phyloP scores from a whole-genome alignment of 805 yeast genomes.

The Nakazawaea pomicola region DNA sequence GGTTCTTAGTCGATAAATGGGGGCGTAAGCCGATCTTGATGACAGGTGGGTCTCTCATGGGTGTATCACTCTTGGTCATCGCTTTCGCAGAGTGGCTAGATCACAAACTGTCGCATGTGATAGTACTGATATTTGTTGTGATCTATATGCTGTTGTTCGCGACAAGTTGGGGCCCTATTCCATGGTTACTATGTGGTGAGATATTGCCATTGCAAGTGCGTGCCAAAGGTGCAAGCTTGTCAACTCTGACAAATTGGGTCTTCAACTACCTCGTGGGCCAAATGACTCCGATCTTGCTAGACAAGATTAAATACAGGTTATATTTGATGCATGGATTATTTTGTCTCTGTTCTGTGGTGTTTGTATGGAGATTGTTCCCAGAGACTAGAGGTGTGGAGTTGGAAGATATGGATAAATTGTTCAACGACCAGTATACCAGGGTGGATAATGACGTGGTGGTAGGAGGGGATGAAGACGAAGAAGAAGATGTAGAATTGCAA shows the following conservation, averaged over 20 bases:
- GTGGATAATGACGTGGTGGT: conserved; percentile 1
- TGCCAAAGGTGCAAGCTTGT: conserved; percentile 84
- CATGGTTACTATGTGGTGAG: conserved; percentile 87
- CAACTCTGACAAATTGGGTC: conserved; percentile 92
- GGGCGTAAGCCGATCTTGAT: conserved; percentile 84
- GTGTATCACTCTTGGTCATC: conserved; percentile 57
- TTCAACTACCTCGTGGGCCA: conserved; percentile 91
- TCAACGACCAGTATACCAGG: conserved; percentile 27
- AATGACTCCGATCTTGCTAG: conserved; percentile 82
- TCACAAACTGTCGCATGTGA: conserved; percentile 47
- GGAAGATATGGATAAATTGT: conserved; percentile 54
- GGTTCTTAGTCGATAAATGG: conserved; percentile 89
- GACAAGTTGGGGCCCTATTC: conserved; percentile 91
- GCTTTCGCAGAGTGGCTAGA: conserved; percentile 55
- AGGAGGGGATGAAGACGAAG: not conserved
- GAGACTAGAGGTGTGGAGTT: conserved; percentile 50
- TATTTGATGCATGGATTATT: conserved; percentile 78
- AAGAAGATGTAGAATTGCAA: conserved; percentile 3
- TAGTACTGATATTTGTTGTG: conserved; percentile 74
- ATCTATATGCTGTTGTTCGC: conserved; percentile 84
- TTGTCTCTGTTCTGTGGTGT: conserved; percentile 41
- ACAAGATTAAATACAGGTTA: conserved; percentile 69
- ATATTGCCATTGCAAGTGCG: conserved; percentile 80
- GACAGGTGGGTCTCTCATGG: conserved; percentile 79
- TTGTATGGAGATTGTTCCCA: conserved; percentile 44